Conservation (phyloP, 2,329 filamentous ascomycete genomes). For the Colletotrichum plurivorum region DNA sequence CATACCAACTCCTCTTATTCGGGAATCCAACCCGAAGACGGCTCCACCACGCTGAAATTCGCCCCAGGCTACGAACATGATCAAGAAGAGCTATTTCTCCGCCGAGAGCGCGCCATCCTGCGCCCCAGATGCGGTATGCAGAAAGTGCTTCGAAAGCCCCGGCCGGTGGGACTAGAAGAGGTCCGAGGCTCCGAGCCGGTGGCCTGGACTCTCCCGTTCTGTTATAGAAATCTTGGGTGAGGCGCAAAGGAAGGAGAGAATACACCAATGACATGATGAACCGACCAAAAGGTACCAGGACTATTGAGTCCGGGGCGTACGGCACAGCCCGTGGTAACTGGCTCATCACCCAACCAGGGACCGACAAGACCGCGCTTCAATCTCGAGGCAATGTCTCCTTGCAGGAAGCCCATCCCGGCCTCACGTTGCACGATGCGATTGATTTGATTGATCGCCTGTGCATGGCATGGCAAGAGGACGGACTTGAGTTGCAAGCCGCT, state of each 20-base stretch:
- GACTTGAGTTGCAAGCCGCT: background rate
- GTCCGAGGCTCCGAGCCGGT: slow-evolving; percentile 5
- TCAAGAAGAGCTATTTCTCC: slow-evolving; percentile 23
- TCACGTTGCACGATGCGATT: slow-evolving; percentile 3
- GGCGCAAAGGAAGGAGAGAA: background rate
- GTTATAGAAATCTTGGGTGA: background rate
- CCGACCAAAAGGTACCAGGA: background rate
- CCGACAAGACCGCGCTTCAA: background rate
- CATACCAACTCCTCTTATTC: slow-evolving; percentile 13
- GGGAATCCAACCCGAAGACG: slow-evolving; percentile 6
- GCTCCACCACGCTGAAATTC: slow-evolving; percentile 18
- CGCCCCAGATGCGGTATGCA: slow-evolving; percentile 16
- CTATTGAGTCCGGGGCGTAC: slow-evolving; percentile 7
- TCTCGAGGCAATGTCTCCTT: background rate
- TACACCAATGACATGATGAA: slow-evolving; percentile 13
- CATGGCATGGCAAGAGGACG: background rate
- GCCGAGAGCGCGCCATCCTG: slow-evolving; percentile 1
- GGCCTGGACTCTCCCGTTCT: slow-evolving; percentile 6
- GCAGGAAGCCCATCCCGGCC: background rate
- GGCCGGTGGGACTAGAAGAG: background rate
- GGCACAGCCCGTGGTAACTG: slow-evolving; percentile 11
- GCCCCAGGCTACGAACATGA: slow-evolving; percentile 8
- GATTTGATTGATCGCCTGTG: slow-evolving; percentile 13
- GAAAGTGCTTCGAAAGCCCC: background rate
- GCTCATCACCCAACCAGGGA: background rate